Percentiles rank a stretch among this genome's conserved stretches.
Conservation (phyloP, 495 filamentous ascomycete genomes). For the Daldinia childiae region DNA sequence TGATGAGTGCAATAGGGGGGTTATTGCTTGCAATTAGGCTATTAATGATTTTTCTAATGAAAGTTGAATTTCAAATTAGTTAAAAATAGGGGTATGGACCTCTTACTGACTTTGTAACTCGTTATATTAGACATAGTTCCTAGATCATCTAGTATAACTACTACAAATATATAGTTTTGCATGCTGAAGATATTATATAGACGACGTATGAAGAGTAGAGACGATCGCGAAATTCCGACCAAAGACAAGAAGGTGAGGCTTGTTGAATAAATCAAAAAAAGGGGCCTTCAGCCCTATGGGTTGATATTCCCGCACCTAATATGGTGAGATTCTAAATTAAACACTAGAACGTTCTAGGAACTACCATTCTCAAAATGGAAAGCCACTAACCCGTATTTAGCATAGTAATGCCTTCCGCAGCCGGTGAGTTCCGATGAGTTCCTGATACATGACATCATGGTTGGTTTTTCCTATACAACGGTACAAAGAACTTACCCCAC, state of each 20-base stretch:
- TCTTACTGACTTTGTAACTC: background rate
- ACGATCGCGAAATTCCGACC: background rate
- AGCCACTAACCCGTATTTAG: constrained; percentile 4
- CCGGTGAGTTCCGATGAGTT: constrained; percentile 21
- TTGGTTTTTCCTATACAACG: background rate
- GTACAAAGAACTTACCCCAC: constrained; percentile 15
- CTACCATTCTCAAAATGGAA: constrained; percentile 1
- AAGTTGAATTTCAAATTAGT: background rate
- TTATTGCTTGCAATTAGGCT: background rate
- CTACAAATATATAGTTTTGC: background rate
- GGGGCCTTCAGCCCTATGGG: constrained; percentile 34
- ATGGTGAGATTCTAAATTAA: constrained; percentile 6
- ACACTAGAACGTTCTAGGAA: background rate
- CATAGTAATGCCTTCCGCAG: background rate
- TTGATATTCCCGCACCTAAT: background rate
- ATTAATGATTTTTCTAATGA: background rate
- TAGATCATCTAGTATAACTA: background rate
- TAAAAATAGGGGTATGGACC: background rate
- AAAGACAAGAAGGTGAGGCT: background rate
- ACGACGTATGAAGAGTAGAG: background rate
- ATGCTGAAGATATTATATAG: background rate
- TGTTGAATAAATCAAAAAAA: background rate
- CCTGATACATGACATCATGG: constrained; percentile 34
- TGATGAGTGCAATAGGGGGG: background rate
- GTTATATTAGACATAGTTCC: background rate